phyloP scores from a whole-genome alignment of 1,139 yeast species.

The Pichia sp. region DNA sequence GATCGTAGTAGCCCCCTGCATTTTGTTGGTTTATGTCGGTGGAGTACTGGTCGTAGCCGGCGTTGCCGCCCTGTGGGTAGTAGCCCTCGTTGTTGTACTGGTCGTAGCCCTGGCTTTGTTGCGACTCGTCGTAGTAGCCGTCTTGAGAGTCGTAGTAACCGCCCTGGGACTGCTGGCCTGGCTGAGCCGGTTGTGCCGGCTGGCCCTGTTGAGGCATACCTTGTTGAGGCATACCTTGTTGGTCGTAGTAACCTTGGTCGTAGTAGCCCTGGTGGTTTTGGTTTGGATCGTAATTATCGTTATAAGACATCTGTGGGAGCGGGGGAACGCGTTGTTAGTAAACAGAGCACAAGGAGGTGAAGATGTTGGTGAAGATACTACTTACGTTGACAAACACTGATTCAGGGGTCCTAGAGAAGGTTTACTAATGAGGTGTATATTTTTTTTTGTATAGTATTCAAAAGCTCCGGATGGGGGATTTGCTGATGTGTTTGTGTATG shows the following conservation, averaged over 20 bases:
- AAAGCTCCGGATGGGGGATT: neutral
- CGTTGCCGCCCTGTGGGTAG: neutral
- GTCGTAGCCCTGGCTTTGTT: slow-evolving; percentile 12
- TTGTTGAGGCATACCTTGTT: too few relatives aligned
- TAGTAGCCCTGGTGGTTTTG: slow-evolving; percentile 24
- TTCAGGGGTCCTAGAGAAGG: neutral
- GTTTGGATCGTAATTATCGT: slow-evolving; percentile 37
- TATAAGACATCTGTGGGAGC: slow-evolving; percentile 32
- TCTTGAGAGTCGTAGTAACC: slow-evolving; percentile 7
- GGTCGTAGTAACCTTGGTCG: slow-evolving; percentile 29
- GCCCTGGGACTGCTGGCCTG: neutral
- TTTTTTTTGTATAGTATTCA: neutral
- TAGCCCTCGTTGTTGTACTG: slow-evolving; percentile 7
- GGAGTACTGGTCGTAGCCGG: slow-evolving; percentile 25
- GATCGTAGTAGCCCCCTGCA: slow-evolving; percentile 43
- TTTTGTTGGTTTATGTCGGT: slow-evolving; percentile 6
- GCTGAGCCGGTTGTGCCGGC: slow-evolving; percentile 5
- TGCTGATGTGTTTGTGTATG: neutral
- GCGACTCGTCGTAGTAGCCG: slow-evolving; percentile 14
- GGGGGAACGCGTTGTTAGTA: neutral
- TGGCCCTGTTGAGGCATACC: slow-evolving; percentile 2
- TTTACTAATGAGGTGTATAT: neutral
- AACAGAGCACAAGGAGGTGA: neutral
- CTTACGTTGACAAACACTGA: neutral
- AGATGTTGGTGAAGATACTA: slow-evolving; percentile 7